Conservation (phyloP, 1,284 basidiomycete genomes). For the Microbotryum violaceum region DNA sequence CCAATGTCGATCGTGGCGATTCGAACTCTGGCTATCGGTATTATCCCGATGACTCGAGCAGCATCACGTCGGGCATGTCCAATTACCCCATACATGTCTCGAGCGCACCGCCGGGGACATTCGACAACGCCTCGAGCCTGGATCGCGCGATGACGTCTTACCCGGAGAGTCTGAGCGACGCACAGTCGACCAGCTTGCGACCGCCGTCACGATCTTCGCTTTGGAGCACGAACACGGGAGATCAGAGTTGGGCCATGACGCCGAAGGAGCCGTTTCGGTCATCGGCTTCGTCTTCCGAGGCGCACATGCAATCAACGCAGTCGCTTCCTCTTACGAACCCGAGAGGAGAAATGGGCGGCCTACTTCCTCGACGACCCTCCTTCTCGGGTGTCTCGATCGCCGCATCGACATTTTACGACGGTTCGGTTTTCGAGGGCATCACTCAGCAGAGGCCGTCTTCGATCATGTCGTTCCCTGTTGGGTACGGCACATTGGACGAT, state of each 20-base stretch:
- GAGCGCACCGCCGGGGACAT: neutral
- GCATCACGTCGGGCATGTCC: conserved; percentile 10
- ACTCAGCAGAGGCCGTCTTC: conserved; percentile 24
- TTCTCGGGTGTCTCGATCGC: conserved; percentile 15
- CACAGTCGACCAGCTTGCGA: neutral
- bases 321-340: neutral
- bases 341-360: conserved; percentile 3
- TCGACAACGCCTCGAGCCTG: neutral
- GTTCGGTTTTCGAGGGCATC: conserved; percentile 35
- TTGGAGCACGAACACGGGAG: neutral
- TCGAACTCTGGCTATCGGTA: neutral
- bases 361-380: neutral
- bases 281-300: too few species aligned
- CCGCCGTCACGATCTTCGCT: conserved; percentile 2
- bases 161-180: conserved; percentile 8
- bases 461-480: conserved; percentile 30
- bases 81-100: conserved; percentile 13
- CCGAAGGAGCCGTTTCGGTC: too few species aligned
- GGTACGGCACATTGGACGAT: conserved; percentile 8
- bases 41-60: too few species aligned
- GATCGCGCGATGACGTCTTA: neutral
- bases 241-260: too few species aligned
- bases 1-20: conserved; percentile 13
- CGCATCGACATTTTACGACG: conserved; percentile 36
- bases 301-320: too few species aligned